Conservation (phyloP, 345 rosid genomes). For the Streptanthus diversifolius region DNA sequence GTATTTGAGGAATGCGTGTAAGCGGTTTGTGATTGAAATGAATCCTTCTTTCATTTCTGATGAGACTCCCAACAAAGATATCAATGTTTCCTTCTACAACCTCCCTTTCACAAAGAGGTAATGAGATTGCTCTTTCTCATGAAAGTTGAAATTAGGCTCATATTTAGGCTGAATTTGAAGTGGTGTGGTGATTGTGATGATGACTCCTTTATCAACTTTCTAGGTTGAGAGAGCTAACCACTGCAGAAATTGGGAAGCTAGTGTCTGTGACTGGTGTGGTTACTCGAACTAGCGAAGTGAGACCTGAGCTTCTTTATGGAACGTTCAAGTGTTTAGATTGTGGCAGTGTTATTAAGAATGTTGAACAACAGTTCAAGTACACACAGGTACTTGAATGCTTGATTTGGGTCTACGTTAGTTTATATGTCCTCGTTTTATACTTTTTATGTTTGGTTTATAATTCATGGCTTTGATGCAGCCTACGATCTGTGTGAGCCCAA, state of each 20-base stretch:
- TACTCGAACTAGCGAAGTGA: conserved; percentile 92
- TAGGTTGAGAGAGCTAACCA: conserved; percentile 77
- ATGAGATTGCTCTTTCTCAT: background rate
- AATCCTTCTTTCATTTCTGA: conserved; percentile 64
- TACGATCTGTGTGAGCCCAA: conserved; percentile 65
- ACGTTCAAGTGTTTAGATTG: conserved; percentile 89
- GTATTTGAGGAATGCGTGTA: conserved; percentile 83
- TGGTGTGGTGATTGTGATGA: conserved; percentile 1
- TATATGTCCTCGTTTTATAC: background rate
- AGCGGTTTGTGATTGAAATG: conserved; percentile 77
- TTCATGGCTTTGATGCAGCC: conserved; percentile 49
- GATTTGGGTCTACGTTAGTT: background rate
- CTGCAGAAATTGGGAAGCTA: conserved; percentile 82
- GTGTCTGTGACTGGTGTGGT: conserved; percentile 91
- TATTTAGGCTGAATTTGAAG: too few relatives aligned
- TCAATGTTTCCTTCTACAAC: conserved; percentile 78
- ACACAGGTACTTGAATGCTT: conserved; percentile 57
- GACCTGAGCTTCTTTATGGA: conserved; percentile 94
- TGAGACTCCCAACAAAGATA: conserved; percentile 81
- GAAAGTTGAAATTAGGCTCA: too few relatives aligned
- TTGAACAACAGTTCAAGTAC: conserved; percentile 93
- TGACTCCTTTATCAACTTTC: background rate
- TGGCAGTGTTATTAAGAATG: conserved; percentile 66
- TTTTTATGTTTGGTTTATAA: background rate
- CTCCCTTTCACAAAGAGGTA: conserved; percentile 79